phyloP scores from a whole-genome alignment of 768 basidiomycete species.

The Leccinum sublutescens region DNA sequence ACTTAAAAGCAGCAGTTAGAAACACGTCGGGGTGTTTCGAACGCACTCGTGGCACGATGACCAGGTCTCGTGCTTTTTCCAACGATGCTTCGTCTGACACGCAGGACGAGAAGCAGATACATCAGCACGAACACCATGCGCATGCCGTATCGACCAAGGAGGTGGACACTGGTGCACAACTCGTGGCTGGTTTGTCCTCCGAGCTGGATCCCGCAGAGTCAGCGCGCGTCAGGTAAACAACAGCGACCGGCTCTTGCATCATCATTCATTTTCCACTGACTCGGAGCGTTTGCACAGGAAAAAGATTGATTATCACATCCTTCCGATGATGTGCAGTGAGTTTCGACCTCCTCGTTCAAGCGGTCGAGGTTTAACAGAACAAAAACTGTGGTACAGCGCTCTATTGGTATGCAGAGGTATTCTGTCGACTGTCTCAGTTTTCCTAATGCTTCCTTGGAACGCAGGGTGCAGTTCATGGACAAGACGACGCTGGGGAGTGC shows the following conservation, averaged over 20 bases:
- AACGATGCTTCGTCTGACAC: constrained; percentile 12
- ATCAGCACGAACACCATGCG: constrained; percentile 14
- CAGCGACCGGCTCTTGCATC: neutral
- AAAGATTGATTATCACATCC: constrained; percentile 68
- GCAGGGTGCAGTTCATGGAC: constrained; percentile 75
- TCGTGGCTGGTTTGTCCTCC: constrained; percentile 44
- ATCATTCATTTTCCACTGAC: neutral
- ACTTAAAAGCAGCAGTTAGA: constrained; percentile 10
- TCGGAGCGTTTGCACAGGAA: constrained; percentile 27
- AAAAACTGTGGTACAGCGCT: constrained; percentile 38
- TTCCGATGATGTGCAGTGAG: constrained; percentile 74
- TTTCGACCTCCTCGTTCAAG: constrained; percentile 10
- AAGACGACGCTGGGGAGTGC: constrained; percentile 69
- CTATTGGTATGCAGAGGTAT: constrained; percentile 42
- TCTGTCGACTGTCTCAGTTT: neutral
- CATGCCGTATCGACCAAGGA: constrained; percentile 39
- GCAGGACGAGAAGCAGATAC: constrained; percentile 9
- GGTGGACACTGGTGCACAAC: constrained; percentile 61
- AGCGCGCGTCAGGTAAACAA: neutral
- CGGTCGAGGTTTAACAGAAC: neutral
- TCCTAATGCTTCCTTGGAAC: neutral
- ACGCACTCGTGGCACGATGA: neutral
- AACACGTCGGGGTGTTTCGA: neutral
- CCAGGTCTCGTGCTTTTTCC: constrained; percentile 7
- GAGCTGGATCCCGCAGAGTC: constrained; percentile 54